phyloP scores from a whole-genome alignment of 805 yeast genomes.

The Hanseniaspora guilliermondii region DNA sequence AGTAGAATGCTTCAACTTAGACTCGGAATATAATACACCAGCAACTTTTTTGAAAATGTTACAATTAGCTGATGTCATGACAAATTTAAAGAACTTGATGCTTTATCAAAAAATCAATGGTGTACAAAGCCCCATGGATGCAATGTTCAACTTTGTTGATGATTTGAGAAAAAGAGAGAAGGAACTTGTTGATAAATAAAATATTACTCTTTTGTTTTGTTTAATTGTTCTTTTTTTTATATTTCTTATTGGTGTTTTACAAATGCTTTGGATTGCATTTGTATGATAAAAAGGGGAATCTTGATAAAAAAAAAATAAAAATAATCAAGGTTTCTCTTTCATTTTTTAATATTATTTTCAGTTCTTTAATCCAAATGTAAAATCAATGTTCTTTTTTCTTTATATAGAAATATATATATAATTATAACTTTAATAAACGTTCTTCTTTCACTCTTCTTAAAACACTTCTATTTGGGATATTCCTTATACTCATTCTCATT shows the following conservation, averaged over 20 bases:
- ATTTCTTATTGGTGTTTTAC: background rate
- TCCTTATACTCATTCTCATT: no score
- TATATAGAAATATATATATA: background rate
- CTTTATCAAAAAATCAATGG: constrained; percentile 38
- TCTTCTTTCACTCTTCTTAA: background rate
- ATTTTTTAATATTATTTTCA: background rate
- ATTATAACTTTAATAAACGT: background rate
- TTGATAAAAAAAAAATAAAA: no score
- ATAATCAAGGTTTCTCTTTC: no score
- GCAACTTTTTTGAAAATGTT: constrained; percentile 55
- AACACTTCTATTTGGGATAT: no score
- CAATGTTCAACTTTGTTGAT: constrained; percentile 35
- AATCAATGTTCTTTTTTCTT: background rate
- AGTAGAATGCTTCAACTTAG: background rate
- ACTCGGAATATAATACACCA: constrained; percentile 37
- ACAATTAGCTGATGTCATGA: constrained; percentile 70
- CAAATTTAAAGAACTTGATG: constrained; percentile 55
- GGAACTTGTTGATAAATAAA: constrained; percentile 1
- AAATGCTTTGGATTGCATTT: background rate
- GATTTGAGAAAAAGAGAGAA: constrained; percentile 16
- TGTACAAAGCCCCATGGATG: constrained; percentile 42
- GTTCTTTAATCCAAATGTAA: background rate
- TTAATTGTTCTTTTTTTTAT: background rate
- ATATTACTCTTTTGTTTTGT: background rate
- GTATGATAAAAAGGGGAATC: background rate